phyloP scores from a whole-genome alignment of 371 early-diverging fungal genomes.

The Globomyces sp. region DNA sequence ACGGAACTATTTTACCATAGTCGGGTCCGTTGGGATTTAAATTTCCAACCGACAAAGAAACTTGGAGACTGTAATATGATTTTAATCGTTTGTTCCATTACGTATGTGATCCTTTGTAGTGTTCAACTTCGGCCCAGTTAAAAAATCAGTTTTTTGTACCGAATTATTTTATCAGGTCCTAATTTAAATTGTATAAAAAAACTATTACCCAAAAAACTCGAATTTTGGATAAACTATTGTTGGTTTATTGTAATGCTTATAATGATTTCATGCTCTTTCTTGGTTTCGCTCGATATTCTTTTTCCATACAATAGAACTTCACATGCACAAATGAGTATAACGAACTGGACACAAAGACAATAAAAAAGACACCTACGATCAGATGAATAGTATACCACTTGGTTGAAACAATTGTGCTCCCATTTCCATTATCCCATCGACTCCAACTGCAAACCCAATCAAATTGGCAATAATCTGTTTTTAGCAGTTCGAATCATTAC shows the following conservation, averaged over 20 bases:
- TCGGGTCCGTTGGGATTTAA: no score
- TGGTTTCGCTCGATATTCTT: not conserved
- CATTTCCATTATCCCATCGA: conserved; percentile 63
- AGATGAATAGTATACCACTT: not conserved
- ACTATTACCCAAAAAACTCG: no score
- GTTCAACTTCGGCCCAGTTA: no score
- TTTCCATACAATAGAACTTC: conserved; percentile 3
- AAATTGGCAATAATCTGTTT: conserved; percentile 93
- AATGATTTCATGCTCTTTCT: not conserved
- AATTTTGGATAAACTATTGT: no score
- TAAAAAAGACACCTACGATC: not conserved
- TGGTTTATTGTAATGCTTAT: not conserved
- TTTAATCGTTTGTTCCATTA: no score
- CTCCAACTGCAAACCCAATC: conserved; percentile 89
- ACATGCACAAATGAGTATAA: conserved; percentile 15
- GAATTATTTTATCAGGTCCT: no score
- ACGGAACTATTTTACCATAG: no score
- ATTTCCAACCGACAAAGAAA: no score
- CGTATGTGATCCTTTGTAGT: no score
- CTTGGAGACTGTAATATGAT: no score
- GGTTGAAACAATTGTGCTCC: not conserved
- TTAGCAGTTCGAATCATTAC: conserved; percentile 45
- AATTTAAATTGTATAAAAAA: no score
- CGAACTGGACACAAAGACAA: not conserved
- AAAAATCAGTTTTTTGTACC: no score